Conservation (phyloP, 352 stramenopile genomes). For the Phytopythium delawarense region DNA sequence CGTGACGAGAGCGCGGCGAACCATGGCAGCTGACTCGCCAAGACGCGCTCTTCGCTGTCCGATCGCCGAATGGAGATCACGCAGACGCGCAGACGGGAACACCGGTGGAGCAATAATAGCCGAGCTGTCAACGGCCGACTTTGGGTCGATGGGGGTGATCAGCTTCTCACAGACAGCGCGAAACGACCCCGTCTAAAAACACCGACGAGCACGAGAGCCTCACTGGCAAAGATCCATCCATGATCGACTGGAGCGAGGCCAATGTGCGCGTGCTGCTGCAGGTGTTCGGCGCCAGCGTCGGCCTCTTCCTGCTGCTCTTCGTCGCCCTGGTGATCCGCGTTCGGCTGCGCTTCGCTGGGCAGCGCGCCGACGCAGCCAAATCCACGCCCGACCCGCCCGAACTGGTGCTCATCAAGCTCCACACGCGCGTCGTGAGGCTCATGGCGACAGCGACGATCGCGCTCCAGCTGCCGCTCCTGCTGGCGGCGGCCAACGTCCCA, state of each 20-base stretch:
- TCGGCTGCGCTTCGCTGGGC: slow-evolving; percentile 18
- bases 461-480: slow-evolving; percentile 37
- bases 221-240: slow-evolving; percentile 9
- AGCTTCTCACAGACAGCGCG: background rate
- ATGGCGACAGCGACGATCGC: slow-evolving; percentile 39
- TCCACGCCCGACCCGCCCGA: slow-evolving; percentile 40
- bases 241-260: slow-evolving; percentile 45
- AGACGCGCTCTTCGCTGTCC: background rate
- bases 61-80: background rate
- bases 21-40: background rate
- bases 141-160: background rate
- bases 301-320: slow-evolving; percentile 34
- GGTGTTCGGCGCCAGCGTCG: slow-evolving; percentile 29
- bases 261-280: slow-evolving; percentile 36
- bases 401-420: slow-evolving; percentile 51
- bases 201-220: background rate
- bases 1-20: slow-evolving; percentile 17
- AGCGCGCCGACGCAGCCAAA: slow-evolving; percentile 11
- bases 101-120: background rate
- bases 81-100: background rate
- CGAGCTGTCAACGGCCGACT: background rate
- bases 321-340: slow-evolving; percentile 15
- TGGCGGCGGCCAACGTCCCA: slow-evolving; percentile 14
- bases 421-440: slow-evolving; percentile 38
- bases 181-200: slow-evolving; percentile 1